Evolutionary conservation across 257 asterid genomes (phyloP).

Genomic region (Nemophila menziesii): DNA sequence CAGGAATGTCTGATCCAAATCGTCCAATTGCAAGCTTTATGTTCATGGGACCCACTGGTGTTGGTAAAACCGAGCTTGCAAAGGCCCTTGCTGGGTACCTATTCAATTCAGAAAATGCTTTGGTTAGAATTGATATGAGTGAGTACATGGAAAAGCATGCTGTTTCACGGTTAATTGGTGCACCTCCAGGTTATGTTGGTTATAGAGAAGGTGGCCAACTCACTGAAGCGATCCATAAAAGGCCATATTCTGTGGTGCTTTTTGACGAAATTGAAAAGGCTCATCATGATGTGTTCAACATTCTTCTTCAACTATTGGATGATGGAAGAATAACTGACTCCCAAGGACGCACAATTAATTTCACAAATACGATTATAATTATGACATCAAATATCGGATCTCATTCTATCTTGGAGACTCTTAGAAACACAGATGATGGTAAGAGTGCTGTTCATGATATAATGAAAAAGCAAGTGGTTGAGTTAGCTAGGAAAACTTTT

Average conservation of each 20-base stretch:
- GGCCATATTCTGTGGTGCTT: conserved; percentile 82
- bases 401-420: conserved; percentile 63
- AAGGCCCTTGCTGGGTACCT: conserved; percentile 82
- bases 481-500: conserved; percentile 71
- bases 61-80: conserved; percentile 92
- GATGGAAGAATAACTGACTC: conserved; percentile 96
- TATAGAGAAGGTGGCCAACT: conserved; percentile 93
- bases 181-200: conserved; percentile 95
- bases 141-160: conserved; percentile 98
- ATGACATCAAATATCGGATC: conserved; percentile 98
- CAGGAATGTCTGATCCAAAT: conserved; percentile 92
- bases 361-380: conserved; percentile 70
- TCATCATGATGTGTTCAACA: conserved; percentile 78
- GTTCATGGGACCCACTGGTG: conserved; percentile 99
- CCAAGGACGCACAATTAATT: conserved; percentile 89
- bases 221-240: conserved; percentile 69
- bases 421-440: conserved; percentile 52
- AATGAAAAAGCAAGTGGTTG: conserved; percentile 65
- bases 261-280: conserved; percentile 96
- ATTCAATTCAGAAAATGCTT: conserved; percentile 90
- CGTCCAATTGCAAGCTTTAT: conserved; percentile 96
- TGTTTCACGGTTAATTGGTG: conserved; percentile 84
- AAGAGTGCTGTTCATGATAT: conserved; percentile 59
- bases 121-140: conserved; percentile 92
- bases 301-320: conserved; percentile 84